Evolutionary conservation across 768 basidiomycete genomes (phyloP), one percentile per base, ranked within the genome.

Genomic region (Lyophyllum atratum): DNA sequence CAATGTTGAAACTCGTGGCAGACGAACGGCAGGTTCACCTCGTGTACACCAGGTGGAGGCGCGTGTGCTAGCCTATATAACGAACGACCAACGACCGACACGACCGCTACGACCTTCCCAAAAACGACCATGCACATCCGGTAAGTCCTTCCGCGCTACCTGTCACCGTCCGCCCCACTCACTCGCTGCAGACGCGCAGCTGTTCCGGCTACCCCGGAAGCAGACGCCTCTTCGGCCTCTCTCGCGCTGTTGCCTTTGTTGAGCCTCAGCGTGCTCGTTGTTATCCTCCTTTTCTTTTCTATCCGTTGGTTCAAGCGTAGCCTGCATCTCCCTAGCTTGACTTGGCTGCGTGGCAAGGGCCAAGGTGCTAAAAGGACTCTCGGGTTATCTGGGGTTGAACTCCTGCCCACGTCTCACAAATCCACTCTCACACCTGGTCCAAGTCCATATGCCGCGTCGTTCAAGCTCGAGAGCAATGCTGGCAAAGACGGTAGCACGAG

Each of bases 261-360:
- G 19, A 59, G 62, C 47, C 39, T 64, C 6, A 59, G 54, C 14
- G 54, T 66, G 11, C 45, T 64, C 25, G 55, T 52, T 6, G 15
- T 61, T 10, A 56, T 66, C 26, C 51, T 59, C 24, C 39, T 59
- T 15, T 61, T 64, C 46, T 61, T 64, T 14, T 34, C 59, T 21
- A 25, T 59, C 6, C 64, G 62, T 39, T 48, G 56, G 15, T 49
- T 62, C 45, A 61, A 52, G 37, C 64, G 60, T 21, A 53, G 53
- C 34, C 24, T 64, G 25, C 58, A 58, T 48, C 46, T 64, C 3
- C 59, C 60, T 21, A 61, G 54, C 46, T 52, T 61, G 24, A 49
- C 40, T 7, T 66, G 64, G 62, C 56, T 66, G 17, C 64, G 64
- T 40, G 64, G 60, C 4, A 66, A 66, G 48, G 60, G 63, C 14